Percentiles rank a stretch among this genome's conserved stretches.
Evolutionary conservation across 192 early-diverging fungal species (phyloP).

Genomic region (Coemansia sp.): DNA sequence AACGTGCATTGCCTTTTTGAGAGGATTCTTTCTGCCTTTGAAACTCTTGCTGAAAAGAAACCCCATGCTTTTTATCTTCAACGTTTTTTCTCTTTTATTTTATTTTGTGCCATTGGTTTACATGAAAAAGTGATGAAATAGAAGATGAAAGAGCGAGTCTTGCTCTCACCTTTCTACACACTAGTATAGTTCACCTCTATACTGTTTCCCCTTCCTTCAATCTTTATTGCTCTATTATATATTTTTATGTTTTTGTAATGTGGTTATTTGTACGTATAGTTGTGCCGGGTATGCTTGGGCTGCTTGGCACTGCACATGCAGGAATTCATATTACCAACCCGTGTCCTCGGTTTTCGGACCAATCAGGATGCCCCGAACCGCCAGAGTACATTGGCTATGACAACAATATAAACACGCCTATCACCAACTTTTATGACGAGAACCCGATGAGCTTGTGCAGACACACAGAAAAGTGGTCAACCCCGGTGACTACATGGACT

Average conservation of each 20-base stretch:
- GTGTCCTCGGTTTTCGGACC: conserved; percentile 1
- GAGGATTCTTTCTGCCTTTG: not conserved
- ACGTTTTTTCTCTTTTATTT: not conserved
- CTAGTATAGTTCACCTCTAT: not conserved
- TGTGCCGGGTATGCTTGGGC: not conserved
- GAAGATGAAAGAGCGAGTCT: not conserved
- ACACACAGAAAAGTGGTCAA: conserved; percentile 22
- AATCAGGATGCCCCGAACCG: conserved; percentile 1
- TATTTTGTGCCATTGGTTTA: not conserved
- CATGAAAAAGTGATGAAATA: not conserved
- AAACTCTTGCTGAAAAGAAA: not conserved
- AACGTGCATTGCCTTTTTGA: not conserved
- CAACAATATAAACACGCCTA: not conserved
- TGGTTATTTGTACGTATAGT: not conserved
- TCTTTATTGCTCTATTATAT: conserved; percentile 4
- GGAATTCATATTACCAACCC: not conserved
- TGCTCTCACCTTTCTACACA: not conserved
- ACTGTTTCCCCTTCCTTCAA: not conserved
- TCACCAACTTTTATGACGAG: not conserved
- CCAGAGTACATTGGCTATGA: not conserved
- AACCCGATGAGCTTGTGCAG: conserved; percentile 40
- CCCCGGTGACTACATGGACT: conserved; percentile 43
- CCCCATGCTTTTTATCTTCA: not conserved
- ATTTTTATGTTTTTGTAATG: conserved; percentile 3
- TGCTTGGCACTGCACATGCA: not conserved